phyloP scores from a whole-genome alignment of 352 stramenopile genomes.

The Elongisporangium undulatum region DNA sequence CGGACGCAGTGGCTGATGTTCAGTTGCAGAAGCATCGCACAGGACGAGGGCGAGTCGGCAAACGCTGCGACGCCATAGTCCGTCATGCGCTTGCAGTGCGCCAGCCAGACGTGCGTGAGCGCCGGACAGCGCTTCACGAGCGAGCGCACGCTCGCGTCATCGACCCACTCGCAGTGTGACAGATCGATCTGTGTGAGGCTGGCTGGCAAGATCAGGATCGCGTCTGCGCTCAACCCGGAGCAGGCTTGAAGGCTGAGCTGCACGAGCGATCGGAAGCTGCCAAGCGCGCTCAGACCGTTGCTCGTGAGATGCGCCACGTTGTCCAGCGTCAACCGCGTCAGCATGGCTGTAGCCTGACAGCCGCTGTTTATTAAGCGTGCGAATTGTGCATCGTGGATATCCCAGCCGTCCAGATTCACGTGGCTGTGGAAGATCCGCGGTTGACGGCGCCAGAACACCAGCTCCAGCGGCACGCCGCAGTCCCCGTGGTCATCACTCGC shows the following conservation, averaged over 20 bases:
- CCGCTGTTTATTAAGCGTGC: background rate
- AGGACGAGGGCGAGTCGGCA: conserved; percentile 22
- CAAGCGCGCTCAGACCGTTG: conserved; percentile 6
- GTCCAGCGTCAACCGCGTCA: conserved; percentile 14
- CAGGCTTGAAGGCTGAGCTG: conserved; percentile 19
- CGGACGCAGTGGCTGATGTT: conserved; percentile 53
- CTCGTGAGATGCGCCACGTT: conserved; percentile 17
- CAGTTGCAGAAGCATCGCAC: conserved; percentile 27
- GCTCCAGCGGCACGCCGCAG: conserved; percentile 23
- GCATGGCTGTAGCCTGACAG: background rate
- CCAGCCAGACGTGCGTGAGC: conserved; percentile 29
- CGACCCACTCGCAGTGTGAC: conserved; percentile 65
- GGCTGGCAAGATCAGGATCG: conserved; percentile 10
- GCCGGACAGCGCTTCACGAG: conserved; percentile 30
- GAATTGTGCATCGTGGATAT: conserved; percentile 24
- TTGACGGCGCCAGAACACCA: conserved; percentile 29
- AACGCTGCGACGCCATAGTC: conserved; percentile 69
- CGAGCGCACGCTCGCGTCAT: conserved; percentile 40
- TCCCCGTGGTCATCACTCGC: background rate
- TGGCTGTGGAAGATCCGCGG: conserved; percentile 28
- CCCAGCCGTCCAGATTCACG: conserved; percentile 54
- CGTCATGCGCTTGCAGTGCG: conserved; percentile 49
- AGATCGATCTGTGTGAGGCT: conserved; percentile 43
- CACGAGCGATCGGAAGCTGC: background rate
- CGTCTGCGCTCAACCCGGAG: conserved; percentile 8